phyloP scores from a whole-genome alignment of 1,284 basidiomycete species.

The Mycosarcoma mackinlayi region DNA sequence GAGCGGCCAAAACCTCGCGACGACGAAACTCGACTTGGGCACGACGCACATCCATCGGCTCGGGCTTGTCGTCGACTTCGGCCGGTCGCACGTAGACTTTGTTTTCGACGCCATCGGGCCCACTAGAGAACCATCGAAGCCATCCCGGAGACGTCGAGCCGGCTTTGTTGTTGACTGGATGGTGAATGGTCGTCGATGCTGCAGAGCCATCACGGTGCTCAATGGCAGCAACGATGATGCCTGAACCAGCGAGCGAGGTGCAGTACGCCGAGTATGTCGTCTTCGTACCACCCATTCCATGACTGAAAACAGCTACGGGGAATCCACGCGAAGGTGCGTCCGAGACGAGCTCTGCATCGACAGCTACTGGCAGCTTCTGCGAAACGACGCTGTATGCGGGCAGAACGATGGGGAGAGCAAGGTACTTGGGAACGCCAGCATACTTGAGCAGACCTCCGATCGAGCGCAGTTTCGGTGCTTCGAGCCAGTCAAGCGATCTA shows the following conservation, averaged over 20 bases:
- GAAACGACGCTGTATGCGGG: constrained; percentile 49
- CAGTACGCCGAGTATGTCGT: constrained; percentile 57
- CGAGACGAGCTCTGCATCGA: constrained; percentile 28
- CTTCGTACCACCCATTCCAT: constrained; percentile 57
- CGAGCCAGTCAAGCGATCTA: constrained; percentile 38
- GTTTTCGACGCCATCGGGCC: constrained; percentile 24
- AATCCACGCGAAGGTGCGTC: constrained; percentile 15
- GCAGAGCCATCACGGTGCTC: constrained; percentile 61
- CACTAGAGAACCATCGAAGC: constrained; percentile 28
- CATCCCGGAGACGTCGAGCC: constrained; percentile 8
- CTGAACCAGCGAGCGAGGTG: constrained; percentile 49
- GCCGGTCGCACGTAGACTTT: constrained; percentile 50
- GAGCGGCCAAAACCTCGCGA: constrained; percentile 49
- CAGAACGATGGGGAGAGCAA: constrained; percentile 51
- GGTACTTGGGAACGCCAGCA: constrained; percentile 54
- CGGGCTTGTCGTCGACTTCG: constrained; percentile 45
- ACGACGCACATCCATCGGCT: constrained; percentile 26
- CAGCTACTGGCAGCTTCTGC: constrained; percentile 32
- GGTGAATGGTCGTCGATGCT: constrained; percentile 44
- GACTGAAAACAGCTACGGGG: constrained; percentile 58
- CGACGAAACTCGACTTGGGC: constrained; percentile 55
- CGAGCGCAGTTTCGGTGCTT: constrained; percentile 40
- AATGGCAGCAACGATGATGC: constrained; percentile 58
- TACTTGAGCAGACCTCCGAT: constrained; percentile 60
- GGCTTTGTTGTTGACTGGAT: constrained; percentile 10